Conservation (phyloP, 495 filamentous ascomycete species). For the Ramalina peruviana region DNA sequence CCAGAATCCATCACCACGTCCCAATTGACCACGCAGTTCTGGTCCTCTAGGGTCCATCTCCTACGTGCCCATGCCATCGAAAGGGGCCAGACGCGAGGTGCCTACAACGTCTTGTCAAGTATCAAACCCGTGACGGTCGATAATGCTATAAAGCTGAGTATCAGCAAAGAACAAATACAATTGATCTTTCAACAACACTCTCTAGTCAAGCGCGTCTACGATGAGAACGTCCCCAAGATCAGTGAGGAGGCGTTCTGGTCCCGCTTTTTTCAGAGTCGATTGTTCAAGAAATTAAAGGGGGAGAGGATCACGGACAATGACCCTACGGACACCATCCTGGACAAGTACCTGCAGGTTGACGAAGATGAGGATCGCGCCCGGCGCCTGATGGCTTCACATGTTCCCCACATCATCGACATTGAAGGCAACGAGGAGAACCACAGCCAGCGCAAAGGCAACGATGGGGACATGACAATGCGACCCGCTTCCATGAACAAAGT, state of each 20-base stretch:
- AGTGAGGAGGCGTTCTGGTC: constrained; percentile 76
- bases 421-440: constrained; percentile 90
- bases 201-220: constrained; percentile 77
- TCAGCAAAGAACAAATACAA: constrained; percentile 84
- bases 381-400: constrained; percentile 40
- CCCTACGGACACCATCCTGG: constrained; percentile 57
- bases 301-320: constrained; percentile 66
- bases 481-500: constrained; percentile 50
- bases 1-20: constrained; percentile 63
- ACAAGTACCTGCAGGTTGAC: constrained; percentile 65
- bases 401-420: constrained; percentile 82
- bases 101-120: constrained; percentile 86
- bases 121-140: constrained; percentile 72
- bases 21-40: constrained; percentile 81
- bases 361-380: constrained; percentile 38
- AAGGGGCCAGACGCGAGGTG: constrained; percentile 64
- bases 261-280: constrained; percentile 74
- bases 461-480: constrained; percentile 77
- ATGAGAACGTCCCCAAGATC: constrained; percentile 80
- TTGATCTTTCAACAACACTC: constrained; percentile 89
- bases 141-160: constrained; percentile 61
- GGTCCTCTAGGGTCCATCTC: constrained; percentile 71
- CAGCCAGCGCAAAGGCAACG: constrained; percentile 62
- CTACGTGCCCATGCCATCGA: constrained; percentile 86
- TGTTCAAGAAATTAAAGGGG: constrained; percentile 85